Evolutionary conservation across 495 filamentous ascomycete species (phyloP), one percentile per base, ranked within the genome.

Genomic region (Aspergillus carlsbadensis): DNA sequence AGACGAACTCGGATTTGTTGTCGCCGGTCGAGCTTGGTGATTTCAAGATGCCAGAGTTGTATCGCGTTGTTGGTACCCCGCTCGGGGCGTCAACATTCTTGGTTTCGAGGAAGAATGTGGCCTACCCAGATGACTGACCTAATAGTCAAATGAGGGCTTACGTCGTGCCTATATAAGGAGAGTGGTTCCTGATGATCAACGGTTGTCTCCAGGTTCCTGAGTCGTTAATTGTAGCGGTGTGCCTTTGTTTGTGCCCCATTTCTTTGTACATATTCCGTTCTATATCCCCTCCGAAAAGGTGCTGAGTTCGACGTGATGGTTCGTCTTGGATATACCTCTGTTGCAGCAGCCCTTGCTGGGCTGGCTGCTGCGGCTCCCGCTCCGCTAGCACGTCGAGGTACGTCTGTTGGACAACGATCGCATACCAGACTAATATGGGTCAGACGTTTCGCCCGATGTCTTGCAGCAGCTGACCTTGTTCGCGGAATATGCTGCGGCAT

Each of bases 401-500:
- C 46, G 58, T 48, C 20, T 26, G 14, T 22, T 41, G 17, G 14
- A 21, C 2, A 37, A 18, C 2, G 31, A 18, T n/a, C 10, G 47
- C 18, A 0, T 10, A 21, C 15, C 52, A 13, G 41, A 20, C 53
- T 59, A 26, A 60, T 51, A 11, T 11, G 18, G 10, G 54, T 10
- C 6, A 74, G 73, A 66, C 55, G 68, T 77, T 45, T 68, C 71
- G 3, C 36, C 64, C 8, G 47, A 56, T 22, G 60, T 64, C 21
- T 43, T 71, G 8, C 44, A 65, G 20, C 73, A 80, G 37, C 71
- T 93, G 42, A 69, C 77, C 4, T 73, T 90, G 57, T 89, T 80
- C 65, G 80, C 85, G 14, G 82, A 93, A 64, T 93, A 86, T 67
- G 74, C 88, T 1, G 86, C 78, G 0, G 86, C 89, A 0, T 72